Evolutionary conservation across 192 early-diverging fungal genomes (phyloP).

Genomic region (Neocallimastix lanati): DNA sequence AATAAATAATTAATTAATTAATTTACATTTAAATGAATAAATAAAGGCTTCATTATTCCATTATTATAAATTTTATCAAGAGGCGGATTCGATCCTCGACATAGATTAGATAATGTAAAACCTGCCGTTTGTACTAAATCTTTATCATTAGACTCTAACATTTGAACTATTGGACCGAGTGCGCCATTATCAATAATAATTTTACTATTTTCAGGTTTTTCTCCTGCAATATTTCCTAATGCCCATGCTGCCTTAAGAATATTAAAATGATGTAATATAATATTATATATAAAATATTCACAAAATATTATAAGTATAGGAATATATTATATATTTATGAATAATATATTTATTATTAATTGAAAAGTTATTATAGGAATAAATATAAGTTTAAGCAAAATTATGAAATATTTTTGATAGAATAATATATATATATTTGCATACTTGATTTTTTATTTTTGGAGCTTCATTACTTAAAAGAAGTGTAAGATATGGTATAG

Average conservation of each 20-base stretch:
- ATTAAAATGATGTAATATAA: neutral
- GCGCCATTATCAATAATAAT: neutral
- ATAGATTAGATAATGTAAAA: neutral
- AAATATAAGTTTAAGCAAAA: too few relatives aligned
- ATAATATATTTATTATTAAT: too few relatives aligned
- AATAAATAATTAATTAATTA: neutral
- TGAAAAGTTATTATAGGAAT: too few relatives aligned
- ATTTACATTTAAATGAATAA: neutral
- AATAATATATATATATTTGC: too few relatives aligned
- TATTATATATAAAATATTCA: too few relatives aligned
- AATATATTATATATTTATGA: too few relatives aligned
- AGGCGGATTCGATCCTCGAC: neutral
- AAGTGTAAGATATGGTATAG: too few relatives aligned
- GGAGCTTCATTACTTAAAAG: too few relatives aligned
- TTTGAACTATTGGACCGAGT: neutral
- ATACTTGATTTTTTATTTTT: too few relatives aligned
- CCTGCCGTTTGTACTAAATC: neutral
- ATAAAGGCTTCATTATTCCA: neutral
- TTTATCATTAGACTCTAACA: neutral
- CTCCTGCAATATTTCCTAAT: neutral
- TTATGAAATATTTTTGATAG: too few relatives aligned
- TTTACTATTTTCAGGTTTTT: neutral
- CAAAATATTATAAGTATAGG: too few relatives aligned
- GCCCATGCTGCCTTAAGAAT: neutral
- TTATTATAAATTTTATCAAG: neutral